phyloP scores from a whole-genome alignment of 176 grass and related monocot genomes.

The Thalia dealbata region DNA sequence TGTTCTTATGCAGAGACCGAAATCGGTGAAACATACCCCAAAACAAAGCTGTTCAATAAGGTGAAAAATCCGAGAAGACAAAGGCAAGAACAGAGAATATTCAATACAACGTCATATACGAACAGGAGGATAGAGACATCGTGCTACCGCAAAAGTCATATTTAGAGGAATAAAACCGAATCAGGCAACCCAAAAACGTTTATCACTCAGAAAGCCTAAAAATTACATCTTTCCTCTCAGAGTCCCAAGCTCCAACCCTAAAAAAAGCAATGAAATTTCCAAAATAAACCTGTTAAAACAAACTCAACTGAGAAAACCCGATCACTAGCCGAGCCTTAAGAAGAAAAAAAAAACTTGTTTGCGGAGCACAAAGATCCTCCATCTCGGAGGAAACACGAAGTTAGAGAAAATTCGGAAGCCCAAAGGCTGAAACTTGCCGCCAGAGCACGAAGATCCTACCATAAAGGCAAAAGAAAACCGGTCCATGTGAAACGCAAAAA shows the following conservation, averaged over 20 bases:
- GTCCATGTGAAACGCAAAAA: background rate
- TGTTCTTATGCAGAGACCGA: no score
- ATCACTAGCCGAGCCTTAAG: background rate
- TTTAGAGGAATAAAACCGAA: no score
- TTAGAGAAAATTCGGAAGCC: background rate
- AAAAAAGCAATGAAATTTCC: background rate
- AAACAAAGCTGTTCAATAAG: no score
- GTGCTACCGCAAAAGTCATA: no score
- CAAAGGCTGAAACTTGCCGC: background rate
- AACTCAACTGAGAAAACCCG: background rate
- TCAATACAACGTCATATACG: no score
- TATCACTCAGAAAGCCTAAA: no score
- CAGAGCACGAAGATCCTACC: background rate
- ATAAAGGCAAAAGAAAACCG: background rate
- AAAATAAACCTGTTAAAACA: background rate
- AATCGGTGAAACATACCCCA: no score
- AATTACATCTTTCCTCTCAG: no score
- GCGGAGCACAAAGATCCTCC: background rate
- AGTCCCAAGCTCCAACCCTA: background rate
- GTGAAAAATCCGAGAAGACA: no score
- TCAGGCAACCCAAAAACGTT: no score
- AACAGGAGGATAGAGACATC: no score
- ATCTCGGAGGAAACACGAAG: background rate
- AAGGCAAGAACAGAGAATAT: no score
- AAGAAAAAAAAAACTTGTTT: background rate